A percentile compares a stretch with the other conserved stretches of the same genome.
Conservation (phyloP, 2,329 filamentous ascomycete species). For the Pseudogymnoascus sp. region DNA sequence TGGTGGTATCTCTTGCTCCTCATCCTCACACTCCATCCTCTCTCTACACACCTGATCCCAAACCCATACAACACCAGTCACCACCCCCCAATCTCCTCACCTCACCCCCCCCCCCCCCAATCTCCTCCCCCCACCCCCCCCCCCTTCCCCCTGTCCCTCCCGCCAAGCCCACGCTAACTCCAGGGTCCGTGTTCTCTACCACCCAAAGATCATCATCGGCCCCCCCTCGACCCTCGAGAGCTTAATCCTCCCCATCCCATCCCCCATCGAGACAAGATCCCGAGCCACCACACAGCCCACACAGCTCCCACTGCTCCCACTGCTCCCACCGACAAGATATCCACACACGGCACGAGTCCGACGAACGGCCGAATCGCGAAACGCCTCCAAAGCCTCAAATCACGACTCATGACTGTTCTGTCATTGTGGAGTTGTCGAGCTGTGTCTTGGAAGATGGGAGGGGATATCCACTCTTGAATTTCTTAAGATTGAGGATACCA, state of each 20-base stretch:
- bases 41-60: background rate
- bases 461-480: background rate
- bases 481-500: background rate
- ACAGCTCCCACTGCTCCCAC: no score
- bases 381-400: background rate
- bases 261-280: no score
- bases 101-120: no score
- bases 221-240: no score
- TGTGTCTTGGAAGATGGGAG: background rate
- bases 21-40: background rate
- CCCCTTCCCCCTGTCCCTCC: background rate
- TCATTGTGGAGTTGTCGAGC: no score
- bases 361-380: background rate
- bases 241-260: no score
- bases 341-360: background rate
- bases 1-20: background rate
- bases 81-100: no score
- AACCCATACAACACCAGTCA: no score
- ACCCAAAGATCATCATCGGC: no score
- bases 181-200: background rate
- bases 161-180: background rate
- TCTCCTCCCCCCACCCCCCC: background rate
- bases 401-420: no score
- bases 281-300: no score
- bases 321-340: no score